A percentile compares a stretch with the other conserved stretches of the same genome.
phyloP scores from a whole-genome alignment of 495 filamentous ascomycete genomes.

The Peziza echinospora region DNA sequence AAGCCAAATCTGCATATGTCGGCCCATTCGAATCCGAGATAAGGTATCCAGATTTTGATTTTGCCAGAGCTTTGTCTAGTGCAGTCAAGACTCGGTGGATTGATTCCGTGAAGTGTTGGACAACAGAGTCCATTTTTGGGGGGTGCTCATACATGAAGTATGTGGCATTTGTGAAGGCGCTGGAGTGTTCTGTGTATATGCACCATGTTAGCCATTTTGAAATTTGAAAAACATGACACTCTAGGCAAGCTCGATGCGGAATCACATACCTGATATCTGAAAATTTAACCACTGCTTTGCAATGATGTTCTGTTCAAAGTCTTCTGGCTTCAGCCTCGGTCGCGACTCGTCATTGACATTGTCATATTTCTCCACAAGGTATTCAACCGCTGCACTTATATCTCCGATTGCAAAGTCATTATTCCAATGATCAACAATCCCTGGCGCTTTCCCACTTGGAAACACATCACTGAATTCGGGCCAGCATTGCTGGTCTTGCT shows the following conservation, averaged over 20 bases:
- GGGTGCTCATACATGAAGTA: neutral
- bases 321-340: neutral
- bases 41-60: neutral
- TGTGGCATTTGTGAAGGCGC: neutral
- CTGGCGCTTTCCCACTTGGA: neutral
- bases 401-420: neutral
- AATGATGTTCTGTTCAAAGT: neutral
- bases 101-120: neutral
- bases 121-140: neutral
- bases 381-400: neutral
- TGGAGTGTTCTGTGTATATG: neutral
- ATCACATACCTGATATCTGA: neutral
- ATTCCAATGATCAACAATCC: neutral
- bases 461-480: too few species aligned
- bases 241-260: neutral
- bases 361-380: neutral
- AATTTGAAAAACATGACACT: neutral
- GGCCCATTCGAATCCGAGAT: neutral
- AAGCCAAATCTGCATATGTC: neutral
- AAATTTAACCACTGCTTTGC: neutral
- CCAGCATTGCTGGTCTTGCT: too few species aligned
- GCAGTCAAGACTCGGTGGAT: neutral
- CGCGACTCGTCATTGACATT: neutral
- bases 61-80: neutral
- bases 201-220: neutral